Evolutionary conservation across 371 early-diverging fungal species (phyloP).

Genomic region (Rhizopus arrhizus): DNA sequence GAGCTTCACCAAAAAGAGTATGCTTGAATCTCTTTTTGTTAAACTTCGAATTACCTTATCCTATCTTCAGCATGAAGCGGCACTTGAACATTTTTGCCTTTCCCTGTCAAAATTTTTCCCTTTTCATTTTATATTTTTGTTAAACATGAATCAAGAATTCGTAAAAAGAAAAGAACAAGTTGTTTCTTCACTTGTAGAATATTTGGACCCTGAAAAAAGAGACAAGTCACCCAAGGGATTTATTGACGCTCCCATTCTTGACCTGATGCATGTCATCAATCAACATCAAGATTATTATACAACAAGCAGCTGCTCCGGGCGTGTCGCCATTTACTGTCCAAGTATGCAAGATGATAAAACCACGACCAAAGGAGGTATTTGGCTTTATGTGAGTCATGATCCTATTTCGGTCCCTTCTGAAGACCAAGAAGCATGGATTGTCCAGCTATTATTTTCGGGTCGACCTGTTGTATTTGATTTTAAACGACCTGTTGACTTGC

Average conservation of each 20-base stretch:
- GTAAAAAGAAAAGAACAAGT: conserved; percentile 38
- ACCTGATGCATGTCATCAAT: conserved; percentile 69
- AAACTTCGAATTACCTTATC: no score
- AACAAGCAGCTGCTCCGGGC: conserved; percentile 65
- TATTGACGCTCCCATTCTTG: conserved; percentile 62
- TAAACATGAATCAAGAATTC: conserved; percentile 1
- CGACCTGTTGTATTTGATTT: conserved; percentile 31
- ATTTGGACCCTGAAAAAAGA: conserved; percentile 54
- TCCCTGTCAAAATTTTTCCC: neutral
- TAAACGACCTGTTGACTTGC: conserved; percentile 10
- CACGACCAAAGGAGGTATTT: conserved; percentile 60
- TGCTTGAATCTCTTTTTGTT: no score
- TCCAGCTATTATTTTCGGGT: conserved; percentile 43
- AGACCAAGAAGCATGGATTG: conserved; percentile 28
- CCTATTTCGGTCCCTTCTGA: conserved; percentile 49
- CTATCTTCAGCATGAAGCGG: conserved; percentile 6
- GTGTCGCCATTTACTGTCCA: conserved; percentile 61
- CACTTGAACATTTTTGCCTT: neutral
- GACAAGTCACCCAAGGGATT: conserved; percentile 70
- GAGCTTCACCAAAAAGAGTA: no score
- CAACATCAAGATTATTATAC: conserved; percentile 69
- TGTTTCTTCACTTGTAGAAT: conserved; percentile 49
- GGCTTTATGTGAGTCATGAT: conserved; percentile 66
- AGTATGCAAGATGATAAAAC: conserved; percentile 30
- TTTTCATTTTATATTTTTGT: conserved; percentile 8